A percentile compares a stretch with the other conserved stretches of the same genome.
Evolutionary conservation across 495 filamentous ascomycete genomes (phyloP).

Genomic region (Acidiella bohemica): DNA sequence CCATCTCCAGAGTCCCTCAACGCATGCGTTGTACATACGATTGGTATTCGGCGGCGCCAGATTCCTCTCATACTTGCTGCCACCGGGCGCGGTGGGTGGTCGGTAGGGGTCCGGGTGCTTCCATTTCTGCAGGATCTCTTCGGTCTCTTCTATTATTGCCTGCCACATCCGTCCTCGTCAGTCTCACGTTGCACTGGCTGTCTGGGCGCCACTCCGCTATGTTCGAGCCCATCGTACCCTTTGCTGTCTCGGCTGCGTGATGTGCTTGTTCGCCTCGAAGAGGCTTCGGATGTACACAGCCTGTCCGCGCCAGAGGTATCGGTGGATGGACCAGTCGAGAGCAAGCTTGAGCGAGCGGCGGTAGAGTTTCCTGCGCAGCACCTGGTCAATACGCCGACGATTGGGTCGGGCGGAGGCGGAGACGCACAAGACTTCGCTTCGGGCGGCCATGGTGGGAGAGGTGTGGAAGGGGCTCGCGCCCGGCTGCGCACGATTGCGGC

Average conservation of each 20-base stretch:
- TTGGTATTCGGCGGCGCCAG: conserved; percentile 63
- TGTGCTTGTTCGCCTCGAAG: conserved; percentile 84
- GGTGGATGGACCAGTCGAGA: conserved; percentile 87
- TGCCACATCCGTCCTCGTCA: conserved; percentile 28
- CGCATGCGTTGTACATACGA: conserved; percentile 41
- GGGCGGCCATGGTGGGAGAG: conserved; percentile 17
- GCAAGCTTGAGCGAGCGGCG: conserved; percentile 82
- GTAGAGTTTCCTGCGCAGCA: conserved; percentile 65
- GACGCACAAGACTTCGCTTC: conserved; percentile 18
- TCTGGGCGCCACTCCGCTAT: background rate
- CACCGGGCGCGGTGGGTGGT: conserved; percentile 82
- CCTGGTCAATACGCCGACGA: too few relatives aligned
- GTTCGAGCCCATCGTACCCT: conserved; percentile 42
- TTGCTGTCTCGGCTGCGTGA: conserved; percentile 76
- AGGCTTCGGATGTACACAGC: conserved; percentile 89
- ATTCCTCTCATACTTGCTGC: conserved; percentile 94
- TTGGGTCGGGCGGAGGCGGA: too few relatives aligned
- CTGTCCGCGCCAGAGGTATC: conserved; percentile 84
- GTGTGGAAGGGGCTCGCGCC: too few relatives aligned
- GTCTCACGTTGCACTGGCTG: background rate
- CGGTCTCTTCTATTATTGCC: conserved; percentile 73
- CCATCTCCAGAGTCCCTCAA: background rate
- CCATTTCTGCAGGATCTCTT: conserved; percentile 79
- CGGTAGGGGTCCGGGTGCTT: conserved; percentile 93
- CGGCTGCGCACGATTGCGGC: too few relatives aligned